Base-by-base conservation (phyloP, 768 basidiomycete species). In the Mycena rebaudengoi region DNA sequence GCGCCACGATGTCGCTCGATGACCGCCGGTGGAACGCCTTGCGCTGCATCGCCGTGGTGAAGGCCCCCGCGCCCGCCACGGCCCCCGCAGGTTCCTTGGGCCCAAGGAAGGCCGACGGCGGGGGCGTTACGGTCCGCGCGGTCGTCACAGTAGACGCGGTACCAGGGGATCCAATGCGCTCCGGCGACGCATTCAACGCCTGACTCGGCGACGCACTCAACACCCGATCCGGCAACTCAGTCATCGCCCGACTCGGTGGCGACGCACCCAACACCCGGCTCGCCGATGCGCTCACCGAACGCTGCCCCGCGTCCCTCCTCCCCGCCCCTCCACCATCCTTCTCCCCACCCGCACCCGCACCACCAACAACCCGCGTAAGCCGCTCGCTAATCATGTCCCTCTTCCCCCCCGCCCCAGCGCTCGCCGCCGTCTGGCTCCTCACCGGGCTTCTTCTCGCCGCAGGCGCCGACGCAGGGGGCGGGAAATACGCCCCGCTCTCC, bases 241-340 rank as follows among this genome's bases (percentile, higher is more conserved):
- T 57, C 10, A 28, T 23, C 49, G 68, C 67, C 12, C 49, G 50
- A 20, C 50, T 66, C 25, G 73, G 40, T 4, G 23, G 35, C 32
- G 35, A 40, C 12, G 79, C 44, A 77, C 58, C 77, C 21, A 78
- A 78, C 50, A 78, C 78, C 28, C 79, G 68, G n/a, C n/a, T n/a
- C n/a, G n/a, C n/a, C n/a, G n/a, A n/a, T n/a, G n/a, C 83, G 35
- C 77, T 76, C 30, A 86, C 66, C 29, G n/a, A n/a, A n/a, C n/a
- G n/a, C n/a, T n/a, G n/a, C n/a, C n/a, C n/a, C n/a, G 73, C 71
- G 68, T 80, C 82, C 67, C 79, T 71, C 68, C 67, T 78, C 46
- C 33, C 68, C 37, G 40, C 50, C 33, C 21, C 23, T 5, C 33
- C 30, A 6, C 16, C 23, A n/a, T n/a, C n/a, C n/a, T n/a, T n/a